A percentile compares a stretch with the other conserved stretches of the same genome.
These are phyloP conservation scores for Pseudogymnoascus sp. DNA, from an alignment of 2,329 filamentous ascomycete genomes.

Conservation along the genomic window DNA sequence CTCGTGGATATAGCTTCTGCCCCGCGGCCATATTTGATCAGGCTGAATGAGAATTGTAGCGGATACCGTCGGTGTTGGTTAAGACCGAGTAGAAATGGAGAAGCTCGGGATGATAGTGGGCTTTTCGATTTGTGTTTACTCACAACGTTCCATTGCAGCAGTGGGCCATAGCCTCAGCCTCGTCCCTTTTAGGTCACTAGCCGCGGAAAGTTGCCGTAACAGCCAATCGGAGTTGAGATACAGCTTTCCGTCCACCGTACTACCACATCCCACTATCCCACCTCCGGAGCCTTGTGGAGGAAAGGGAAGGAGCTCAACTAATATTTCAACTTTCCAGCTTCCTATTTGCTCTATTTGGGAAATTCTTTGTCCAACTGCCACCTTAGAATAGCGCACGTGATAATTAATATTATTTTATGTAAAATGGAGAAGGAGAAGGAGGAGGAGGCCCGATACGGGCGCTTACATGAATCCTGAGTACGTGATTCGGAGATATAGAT, in stretches of 20 bases:
- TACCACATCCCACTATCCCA: slow-evolving; percentile 2
- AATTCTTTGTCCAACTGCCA: not conserved
- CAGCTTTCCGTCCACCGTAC: not conserved
- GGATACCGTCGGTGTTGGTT: not conserved
- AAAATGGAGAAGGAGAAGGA: not conserved
- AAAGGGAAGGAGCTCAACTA: not conserved
- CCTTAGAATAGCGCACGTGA: not conserved
- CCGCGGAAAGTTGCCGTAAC: not conserved
- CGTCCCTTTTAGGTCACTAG: not conserved
- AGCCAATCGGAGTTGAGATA: not conserved
- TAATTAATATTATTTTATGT: not conserved
- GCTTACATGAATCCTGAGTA: not conserved
- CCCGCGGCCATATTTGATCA: slow-evolving; percentile 31
- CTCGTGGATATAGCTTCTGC: slow-evolving; percentile 73
- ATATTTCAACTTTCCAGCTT: not conserved
- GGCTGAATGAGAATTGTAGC: not conserved
- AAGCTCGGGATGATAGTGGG: not conserved
- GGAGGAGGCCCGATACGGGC: not conserved
- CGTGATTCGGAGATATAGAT: slow-evolving; percentile 2
- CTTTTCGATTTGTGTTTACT: not conserved
- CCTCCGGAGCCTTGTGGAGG: not conserved
- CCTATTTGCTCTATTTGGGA: not conserved
- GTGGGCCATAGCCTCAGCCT: not conserved
- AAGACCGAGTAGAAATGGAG: not conserved
- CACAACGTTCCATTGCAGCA: not conserved